These are phyloP conservation scores for Acanthamoeba castellanii DNA, from an alignment of 208 protist genomes.

Conservation along the genomic window DNA sequence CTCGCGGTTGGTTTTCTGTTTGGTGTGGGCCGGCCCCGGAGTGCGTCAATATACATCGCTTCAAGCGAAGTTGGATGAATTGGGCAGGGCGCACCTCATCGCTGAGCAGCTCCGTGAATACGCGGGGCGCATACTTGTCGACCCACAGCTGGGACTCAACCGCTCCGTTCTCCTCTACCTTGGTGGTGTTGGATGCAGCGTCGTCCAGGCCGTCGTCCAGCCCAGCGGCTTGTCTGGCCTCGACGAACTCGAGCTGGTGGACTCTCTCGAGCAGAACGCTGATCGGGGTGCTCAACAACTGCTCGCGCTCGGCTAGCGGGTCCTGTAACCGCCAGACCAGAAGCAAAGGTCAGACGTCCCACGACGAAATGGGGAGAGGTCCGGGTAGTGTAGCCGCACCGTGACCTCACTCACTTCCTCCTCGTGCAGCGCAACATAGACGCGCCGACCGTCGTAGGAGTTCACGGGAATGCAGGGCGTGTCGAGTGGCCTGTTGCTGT, in stretches of 20 bases:
- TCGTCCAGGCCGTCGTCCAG: not conserved
- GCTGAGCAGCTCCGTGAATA: constrained; percentile 63
- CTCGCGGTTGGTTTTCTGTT: constrained; percentile 70
- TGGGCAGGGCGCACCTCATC: constrained; percentile 34
- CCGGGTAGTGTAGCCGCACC: not conserved
- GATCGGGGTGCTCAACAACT: constrained; percentile 41
- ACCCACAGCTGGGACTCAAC: constrained; percentile 67
- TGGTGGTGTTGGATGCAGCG: not conserved
- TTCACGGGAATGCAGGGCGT: constrained; percentile 38
- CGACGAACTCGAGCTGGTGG: constrained; percentile 39
- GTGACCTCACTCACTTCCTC: not conserved
- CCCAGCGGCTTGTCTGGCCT: not conserved
- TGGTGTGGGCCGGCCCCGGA: too few relatives aligned
- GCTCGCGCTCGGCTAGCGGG: constrained; percentile 1
- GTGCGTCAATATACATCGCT: too few relatives aligned
- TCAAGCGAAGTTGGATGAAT: too few relatives aligned
- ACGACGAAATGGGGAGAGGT: not conserved
- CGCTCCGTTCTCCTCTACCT: not conserved
- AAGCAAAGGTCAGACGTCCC: too few relatives aligned
- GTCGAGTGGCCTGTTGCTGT: constrained; percentile 58
- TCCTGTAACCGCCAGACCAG: not conserved
- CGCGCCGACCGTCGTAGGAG: constrained; percentile 23
- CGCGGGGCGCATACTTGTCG: constrained; percentile 55
- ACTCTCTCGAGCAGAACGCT: constrained; percentile 33
- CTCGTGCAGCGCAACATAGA: constrained; percentile 26